Conservation (phyloP, 2,329 filamentous ascomycete species). For the Helminthosporium solani region DNA sequence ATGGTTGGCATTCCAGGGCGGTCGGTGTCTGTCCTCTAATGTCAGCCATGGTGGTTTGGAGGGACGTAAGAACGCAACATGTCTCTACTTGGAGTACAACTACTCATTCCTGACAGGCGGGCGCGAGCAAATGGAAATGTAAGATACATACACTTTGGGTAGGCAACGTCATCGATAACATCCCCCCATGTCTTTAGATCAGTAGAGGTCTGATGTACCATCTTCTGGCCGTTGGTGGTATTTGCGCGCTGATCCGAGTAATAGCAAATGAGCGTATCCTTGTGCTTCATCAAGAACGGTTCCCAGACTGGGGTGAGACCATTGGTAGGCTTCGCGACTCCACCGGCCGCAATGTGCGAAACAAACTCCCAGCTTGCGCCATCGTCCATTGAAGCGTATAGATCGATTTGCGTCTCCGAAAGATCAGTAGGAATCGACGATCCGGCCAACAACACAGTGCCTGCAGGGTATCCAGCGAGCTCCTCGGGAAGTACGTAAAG, state of each 20-base stretch:
- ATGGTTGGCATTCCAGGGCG: slow-evolving; percentile 70
- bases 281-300: slow-evolving; percentile 63
- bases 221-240: slow-evolving; percentile 63
- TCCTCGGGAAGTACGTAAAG: slow-evolving; percentile 62
- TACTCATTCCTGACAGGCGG: too few relatives aligned
- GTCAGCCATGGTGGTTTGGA: too few relatives aligned
- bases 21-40: slow-evolving; percentile 40
- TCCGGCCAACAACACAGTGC: slow-evolving; percentile 64
- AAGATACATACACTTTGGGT: slow-evolving; percentile 52
- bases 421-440: slow-evolving; percentile 61
- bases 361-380: slow-evolving; percentile 67
- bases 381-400: slow-evolving; percentile 65
- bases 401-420: slow-evolving; percentile 65
- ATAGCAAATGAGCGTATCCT: slow-evolving; percentile 63
- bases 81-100: too few relatives aligned
- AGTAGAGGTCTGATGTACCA: slow-evolving; percentile 62
- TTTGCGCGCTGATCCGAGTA: slow-evolving; percentile 71
- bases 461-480: slow-evolving; percentile 60
- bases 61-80: too few relatives aligned
- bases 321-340: slow-evolving; percentile 63
- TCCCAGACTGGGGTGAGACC: slow-evolving; percentile 72
- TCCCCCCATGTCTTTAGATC: slow-evolving; percentile 62
- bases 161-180: slow-evolving; percentile 63
- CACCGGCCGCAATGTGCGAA: slow-evolving; percentile 64
- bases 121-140: too few relatives aligned